Percentiles rank a stretch among this genome's conserved stretches.
Conservation (phyloP, 257 asterid species). For the Cordia subcordata region DNA sequence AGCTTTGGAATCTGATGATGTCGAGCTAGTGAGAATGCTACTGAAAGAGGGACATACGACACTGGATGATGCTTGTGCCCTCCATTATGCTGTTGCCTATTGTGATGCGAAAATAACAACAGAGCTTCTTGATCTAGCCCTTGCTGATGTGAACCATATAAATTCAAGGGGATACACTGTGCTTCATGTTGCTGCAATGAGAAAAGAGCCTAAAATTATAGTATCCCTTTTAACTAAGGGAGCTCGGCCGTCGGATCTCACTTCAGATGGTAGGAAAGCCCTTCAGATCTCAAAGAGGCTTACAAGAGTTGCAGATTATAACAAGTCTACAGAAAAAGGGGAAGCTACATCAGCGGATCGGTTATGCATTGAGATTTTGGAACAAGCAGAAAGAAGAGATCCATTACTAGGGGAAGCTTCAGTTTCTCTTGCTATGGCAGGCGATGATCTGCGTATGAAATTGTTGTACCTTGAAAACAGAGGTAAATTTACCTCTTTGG, state of each 20-base stretch:
- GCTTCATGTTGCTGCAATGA: constrained; percentile 93
- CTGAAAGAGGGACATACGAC: constrained; percentile 80
- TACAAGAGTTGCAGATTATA: constrained; percentile 68
- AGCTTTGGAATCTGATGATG: constrained; percentile 94
- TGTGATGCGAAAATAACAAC: constrained; percentile 89
- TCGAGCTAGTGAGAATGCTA: constrained; percentile 83
- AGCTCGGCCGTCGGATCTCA: constrained; percentile 88
- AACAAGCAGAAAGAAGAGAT: constrained; percentile 94
- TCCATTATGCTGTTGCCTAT: constrained; percentile 94
- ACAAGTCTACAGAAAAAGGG: constrained; percentile 58
- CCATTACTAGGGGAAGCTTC: constrained; percentile 91
- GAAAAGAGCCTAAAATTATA: constrained; percentile 88
- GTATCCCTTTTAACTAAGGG: constrained; percentile 92
- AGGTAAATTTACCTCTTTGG: constrained; percentile 38
- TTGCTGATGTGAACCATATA: constrained; percentile 78
- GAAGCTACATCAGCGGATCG: constrained; percentile 76
- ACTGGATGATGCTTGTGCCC: constrained; percentile 81
- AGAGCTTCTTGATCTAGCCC: constrained; percentile 85
- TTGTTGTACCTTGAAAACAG: constrained; percentile 89
- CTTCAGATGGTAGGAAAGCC: constrained; percentile 89
- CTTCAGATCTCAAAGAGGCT: constrained; percentile 89
- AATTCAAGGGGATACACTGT: constrained; percentile 84
- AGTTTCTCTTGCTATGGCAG: constrained; percentile 91
- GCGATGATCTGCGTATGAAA: constrained; percentile 80
- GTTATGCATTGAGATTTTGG: constrained; percentile 89